Conservation (phyloP, 2,329 filamentous ascomycete species). For the Trematosphaeria pertusa region DNA sequence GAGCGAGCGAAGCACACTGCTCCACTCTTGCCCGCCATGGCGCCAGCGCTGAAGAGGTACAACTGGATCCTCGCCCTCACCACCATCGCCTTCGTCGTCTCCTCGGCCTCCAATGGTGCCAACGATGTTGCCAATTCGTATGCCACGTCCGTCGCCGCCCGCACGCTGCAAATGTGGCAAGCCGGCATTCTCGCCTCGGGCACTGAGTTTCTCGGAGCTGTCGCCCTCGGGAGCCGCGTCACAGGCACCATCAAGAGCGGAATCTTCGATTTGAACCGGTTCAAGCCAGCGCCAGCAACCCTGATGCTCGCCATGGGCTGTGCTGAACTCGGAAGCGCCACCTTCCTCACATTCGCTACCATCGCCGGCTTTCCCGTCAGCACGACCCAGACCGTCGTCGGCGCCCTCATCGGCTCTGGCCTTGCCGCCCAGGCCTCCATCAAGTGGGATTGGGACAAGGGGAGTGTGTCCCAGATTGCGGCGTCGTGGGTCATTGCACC, state of each 20-base stretch:
- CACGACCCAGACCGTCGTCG: conserved; percentile 66
- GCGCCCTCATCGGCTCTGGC: conserved; percentile 65
- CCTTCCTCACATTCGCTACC: conserved; percentile 64
- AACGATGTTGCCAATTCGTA: conserved; percentile 63
- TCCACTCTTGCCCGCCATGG: conserved; percentile 6
- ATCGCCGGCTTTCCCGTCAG: conserved; percentile 63
- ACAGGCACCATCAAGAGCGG: conserved; percentile 67
- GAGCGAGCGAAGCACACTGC: too few relatives aligned
- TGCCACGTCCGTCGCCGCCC: conserved; percentile 54
- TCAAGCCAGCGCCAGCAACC: conserved; percentile 55
- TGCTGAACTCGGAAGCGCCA: conserved; percentile 59
- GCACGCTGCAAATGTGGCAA: conserved; percentile 58
- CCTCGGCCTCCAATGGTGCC: conserved; percentile 44
- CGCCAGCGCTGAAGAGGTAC: conserved; percentile 23
- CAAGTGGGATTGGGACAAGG: conserved; percentile 19
- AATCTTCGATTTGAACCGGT: conserved; percentile 58
- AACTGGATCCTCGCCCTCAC: conserved; percentile 46
- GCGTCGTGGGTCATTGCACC: conserved; percentile 58
- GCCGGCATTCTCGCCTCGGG: conserved; percentile 55
- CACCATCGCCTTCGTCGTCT: conserved; percentile 39
- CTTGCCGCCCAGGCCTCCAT: conserved; percentile 49
- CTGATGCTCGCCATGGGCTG: conserved; percentile 65
- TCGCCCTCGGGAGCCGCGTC: conserved; percentile 59
- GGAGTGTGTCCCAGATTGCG: conserved; percentile 30
- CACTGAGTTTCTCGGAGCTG: conserved; percentile 59